A percentile compares a stretch with the other conserved stretches of the same genome.
phyloP scores from a whole-genome alignment of 768 basidiomycete genomes.

The Phaffia tasmanica region DNA sequence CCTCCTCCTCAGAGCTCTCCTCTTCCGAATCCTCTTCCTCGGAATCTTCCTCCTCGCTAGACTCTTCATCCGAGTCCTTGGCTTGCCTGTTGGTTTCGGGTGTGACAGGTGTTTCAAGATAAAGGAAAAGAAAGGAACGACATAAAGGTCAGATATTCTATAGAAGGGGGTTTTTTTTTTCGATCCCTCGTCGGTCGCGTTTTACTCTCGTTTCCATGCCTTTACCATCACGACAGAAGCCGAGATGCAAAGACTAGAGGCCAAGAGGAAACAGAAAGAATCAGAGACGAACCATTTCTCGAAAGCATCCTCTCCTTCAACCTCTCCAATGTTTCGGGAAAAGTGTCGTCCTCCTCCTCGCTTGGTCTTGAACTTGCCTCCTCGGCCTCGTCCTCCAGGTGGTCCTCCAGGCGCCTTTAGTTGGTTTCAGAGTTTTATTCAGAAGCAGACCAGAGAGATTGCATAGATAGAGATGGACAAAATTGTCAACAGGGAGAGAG shows the following conservation, averaged over 20 bases:
- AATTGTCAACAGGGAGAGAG: too few relatives aligned
- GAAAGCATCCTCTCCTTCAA: conserved; percentile 26
- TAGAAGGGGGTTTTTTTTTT: neutral
- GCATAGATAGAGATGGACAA: too few relatives aligned
- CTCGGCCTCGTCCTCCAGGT: conserved; percentile 6
- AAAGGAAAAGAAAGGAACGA: neutral
- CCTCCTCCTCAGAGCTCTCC: conserved; percentile 40
- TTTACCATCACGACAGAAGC: too few relatives aligned
- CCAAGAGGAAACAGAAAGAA: neutral
- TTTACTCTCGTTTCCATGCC: too few relatives aligned
- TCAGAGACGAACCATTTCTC: conserved; percentile 22
- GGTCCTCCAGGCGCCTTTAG: too few relatives aligned
- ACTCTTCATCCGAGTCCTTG: conserved; percentile 41
- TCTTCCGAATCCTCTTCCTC: conserved; percentile 26
- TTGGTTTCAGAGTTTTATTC: too few relatives aligned
- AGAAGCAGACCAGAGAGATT: too few relatives aligned
- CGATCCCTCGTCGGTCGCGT: neutral
- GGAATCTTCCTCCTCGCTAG: conserved; percentile 38
- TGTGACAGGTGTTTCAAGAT: neutral
- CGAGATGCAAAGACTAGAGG: neutral
- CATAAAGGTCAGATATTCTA: neutral
- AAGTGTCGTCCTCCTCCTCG: conserved; percentile 26
- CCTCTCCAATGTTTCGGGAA: conserved; percentile 20
- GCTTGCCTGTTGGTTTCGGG: conserved; percentile 22
- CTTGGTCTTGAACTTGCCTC: conserved; percentile 27